phyloP scores from a whole-genome alignment of 2,329 filamentous ascomycete species.

The Cytospora leucostoma region DNA sequence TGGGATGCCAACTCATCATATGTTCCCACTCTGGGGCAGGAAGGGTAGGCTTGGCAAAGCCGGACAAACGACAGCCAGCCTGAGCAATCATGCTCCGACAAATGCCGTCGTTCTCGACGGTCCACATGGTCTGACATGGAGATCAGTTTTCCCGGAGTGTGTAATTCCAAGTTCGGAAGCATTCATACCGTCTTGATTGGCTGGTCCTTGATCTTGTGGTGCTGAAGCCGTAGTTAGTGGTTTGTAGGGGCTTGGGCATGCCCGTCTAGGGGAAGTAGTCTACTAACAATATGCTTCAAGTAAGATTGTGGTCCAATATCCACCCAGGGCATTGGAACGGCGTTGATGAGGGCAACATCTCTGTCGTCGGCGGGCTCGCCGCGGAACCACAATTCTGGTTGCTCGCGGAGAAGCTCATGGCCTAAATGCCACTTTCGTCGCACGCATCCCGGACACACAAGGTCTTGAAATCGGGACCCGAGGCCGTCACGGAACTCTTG shows the following conservation, averaged over 20 bases:
- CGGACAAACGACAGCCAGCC: constrained; percentile 1
- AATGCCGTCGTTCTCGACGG: constrained; percentile 13
- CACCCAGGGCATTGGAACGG: constrained; percentile 3
- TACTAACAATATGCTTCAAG: constrained; percentile 9
- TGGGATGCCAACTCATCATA: constrained; percentile 15
- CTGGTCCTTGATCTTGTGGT: constrained; percentile 9
- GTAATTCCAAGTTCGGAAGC: fast-evolving
- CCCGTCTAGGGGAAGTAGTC: no score
- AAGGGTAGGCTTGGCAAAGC: background rate
- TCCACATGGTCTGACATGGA: constrained; percentile 7
- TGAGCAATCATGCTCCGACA: constrained; percentile 8
- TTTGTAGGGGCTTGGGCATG: background rate
- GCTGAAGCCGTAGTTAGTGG: background rate
- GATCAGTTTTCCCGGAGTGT: background rate
- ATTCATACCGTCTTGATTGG: background rate
- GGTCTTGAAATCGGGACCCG: no score
- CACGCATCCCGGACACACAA: no score
- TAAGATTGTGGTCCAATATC: background rate
- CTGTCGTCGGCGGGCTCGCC: constrained; percentile 6
- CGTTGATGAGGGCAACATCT: constrained; percentile 16
- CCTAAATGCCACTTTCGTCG: no score
- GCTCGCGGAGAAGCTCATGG: background rate
- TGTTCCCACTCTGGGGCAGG: constrained; percentile 1
- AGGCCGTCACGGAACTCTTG: no score
- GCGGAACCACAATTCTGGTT: constrained; percentile 11